phyloP scores from a whole-genome alignment of 2,329 filamentous ascomycete genomes.

The Sclerotinia glacialis region DNA sequence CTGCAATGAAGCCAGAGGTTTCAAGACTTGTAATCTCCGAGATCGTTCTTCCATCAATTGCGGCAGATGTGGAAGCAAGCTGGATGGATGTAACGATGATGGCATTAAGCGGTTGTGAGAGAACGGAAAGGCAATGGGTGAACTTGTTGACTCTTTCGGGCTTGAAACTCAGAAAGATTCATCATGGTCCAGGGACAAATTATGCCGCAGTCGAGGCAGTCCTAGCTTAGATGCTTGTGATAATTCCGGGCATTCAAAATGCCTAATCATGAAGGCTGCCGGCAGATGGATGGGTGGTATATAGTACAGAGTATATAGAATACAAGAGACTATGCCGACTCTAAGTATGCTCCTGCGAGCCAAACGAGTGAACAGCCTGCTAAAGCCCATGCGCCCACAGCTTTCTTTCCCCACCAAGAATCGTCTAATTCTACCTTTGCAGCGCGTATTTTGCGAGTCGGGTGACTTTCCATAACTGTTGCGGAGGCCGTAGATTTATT shows the following conservation, averaged over 20 bases:
- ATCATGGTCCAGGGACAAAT: conserved; percentile 16
- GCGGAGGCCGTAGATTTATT: conserved; percentile 33
- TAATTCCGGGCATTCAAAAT: neutral
- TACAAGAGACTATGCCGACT: conserved; percentile 26
- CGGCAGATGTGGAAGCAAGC: conserved; percentile 38
- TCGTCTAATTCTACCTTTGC: conserved; percentile 63
- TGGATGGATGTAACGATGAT: conserved; percentile 44
- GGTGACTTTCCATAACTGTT: conserved; percentile 24
- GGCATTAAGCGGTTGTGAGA: conserved; percentile 39
- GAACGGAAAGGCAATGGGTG: conserved; percentile 33
- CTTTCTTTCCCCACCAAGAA: conserved; percentile 65
- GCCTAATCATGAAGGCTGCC: neutral
- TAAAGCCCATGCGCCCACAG: conserved; percentile 59
- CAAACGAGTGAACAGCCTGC: conserved; percentile 60
- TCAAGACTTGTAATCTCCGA: conserved; percentile 44
- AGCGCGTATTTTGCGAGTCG: conserved; percentile 44
- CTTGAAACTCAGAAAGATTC: conserved; percentile 11
- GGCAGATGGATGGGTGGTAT: neutral
- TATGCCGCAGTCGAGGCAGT: conserved; percentile 20
- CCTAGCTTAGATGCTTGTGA: neutral
- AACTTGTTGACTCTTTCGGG: conserved; percentile 14
- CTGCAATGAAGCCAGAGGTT: neutral
- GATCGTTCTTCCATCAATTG: conserved; percentile 42
- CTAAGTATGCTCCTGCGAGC: conserved; percentile 54
- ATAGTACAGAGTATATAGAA: neutral